Evolutionary conservation across 148 eudicot genomes (phyloP).

Genomic region (Simmondsia chinensis): DNA sequence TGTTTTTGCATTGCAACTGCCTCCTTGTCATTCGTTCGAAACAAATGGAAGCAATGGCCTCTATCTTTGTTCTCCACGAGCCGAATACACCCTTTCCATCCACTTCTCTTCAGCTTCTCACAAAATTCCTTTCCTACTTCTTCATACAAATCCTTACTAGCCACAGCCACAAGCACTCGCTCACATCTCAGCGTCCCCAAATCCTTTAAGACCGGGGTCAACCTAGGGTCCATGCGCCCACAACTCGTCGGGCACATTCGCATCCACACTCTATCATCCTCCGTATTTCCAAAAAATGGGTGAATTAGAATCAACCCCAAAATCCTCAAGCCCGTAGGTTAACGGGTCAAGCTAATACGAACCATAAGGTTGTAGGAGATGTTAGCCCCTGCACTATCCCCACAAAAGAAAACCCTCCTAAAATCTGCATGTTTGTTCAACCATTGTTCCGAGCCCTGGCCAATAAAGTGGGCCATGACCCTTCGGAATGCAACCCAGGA

Average conservation of each 20-base stretch:
- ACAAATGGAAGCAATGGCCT: slow-evolving; percentile 24
- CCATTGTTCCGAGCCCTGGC: slow-evolving; percentile 21
- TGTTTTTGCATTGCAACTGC: no score
- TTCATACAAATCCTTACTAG: slow-evolving; percentile 16
- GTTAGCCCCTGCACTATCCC: slow-evolving; percentile 48
- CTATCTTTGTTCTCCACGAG: slow-evolving; percentile 23
- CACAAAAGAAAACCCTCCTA: slow-evolving; percentile 21
- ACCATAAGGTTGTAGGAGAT: slow-evolving; percentile 23
- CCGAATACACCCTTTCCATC: slow-evolving; percentile 31
- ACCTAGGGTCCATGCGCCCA: slow-evolving; percentile 26
- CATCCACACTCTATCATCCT: slow-evolving; percentile 31
- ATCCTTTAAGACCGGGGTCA: slow-evolving; percentile 24
- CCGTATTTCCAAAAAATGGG: slow-evolving; percentile 28
- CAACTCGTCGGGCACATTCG: slow-evolving; percentile 22
- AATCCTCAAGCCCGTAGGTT: slow-evolving; percentile 1
- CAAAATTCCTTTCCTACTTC: slow-evolving; percentile 17
- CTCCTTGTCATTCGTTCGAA: slow-evolving; percentile 14
- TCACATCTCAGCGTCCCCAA: slow-evolving; percentile 16
- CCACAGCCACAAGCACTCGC: slow-evolving; percentile 29
- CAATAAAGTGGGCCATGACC: slow-evolving; percentile 15
- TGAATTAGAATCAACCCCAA: slow-evolving; percentile 18
- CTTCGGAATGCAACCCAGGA: slow-evolving; percentile 24
- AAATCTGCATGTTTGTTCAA: slow-evolving; percentile 22
- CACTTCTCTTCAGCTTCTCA: slow-evolving; percentile 22
- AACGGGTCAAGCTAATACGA: slow-evolving; percentile 13